Evolutionary conservation across 768 basidiomycete genomes (phyloP), one percentile per base, ranked within the genome.

Genomic region (Auriculariales sp.): DNA sequence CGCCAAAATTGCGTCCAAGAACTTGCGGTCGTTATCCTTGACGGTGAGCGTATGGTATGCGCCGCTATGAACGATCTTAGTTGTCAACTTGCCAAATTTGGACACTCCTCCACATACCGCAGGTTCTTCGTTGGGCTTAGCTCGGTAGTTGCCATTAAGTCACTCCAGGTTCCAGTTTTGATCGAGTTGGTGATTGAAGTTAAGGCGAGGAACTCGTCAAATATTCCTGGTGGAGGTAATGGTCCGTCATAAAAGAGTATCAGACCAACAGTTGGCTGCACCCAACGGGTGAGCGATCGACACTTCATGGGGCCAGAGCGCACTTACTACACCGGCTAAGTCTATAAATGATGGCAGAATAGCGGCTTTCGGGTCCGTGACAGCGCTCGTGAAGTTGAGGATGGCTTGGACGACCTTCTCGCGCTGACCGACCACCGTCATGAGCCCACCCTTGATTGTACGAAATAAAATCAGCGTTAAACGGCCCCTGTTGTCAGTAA

Each of bases 241-340:
- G 79, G 78, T 0, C 54, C 73, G 55, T 82, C 74, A 54, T 83
- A 81, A 60, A 82, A 83, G 22, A 82, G 47, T 3, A 75, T 48
- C 6, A 63, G 60, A 49, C 59, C 57, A 46, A 53, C 51, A 29
- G 56, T 31, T 32, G 47, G 50, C 61, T 61, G 30, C 2, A 30
- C 29, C 6, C n/a, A n/a, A n/a, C n/a, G n/a, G n/a, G n/a, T n/a
- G n/a, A n/a, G n/a, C n/a, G n/a, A n/a, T n/a, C n/a, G n/a, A n/a
- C n/a, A n/a, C n/a, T n/a, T n/a, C n/a, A n/a, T n/a, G n/a, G 36
- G 3, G 10, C 15, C 10, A 24, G 7, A 35, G 45, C 32, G 49
- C 19, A 52, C 64, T 15, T 48, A 74, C 74, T 60, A 61, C 47
- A 24, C 61, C 66, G 30, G 59, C 39, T 3, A 60, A 17, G 29